Percentiles rank a stretch among this genome's conserved stretches.
phyloP scores from a whole-genome alignment of 2,329 filamentous ascomycete species.

The Diplodia mutila region DNA sequence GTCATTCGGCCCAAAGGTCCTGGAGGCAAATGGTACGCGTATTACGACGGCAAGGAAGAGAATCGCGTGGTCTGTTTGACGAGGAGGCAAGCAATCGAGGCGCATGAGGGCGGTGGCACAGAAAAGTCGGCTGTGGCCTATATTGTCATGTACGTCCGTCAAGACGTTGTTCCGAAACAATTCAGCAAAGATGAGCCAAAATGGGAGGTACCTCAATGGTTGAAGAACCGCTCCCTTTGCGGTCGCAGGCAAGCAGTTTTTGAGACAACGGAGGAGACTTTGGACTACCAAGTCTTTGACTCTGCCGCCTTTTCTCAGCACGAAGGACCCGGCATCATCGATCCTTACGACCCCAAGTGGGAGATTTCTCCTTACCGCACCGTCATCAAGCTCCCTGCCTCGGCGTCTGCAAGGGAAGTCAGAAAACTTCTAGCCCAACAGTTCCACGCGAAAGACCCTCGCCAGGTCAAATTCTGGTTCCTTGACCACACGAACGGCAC shows the following conservation, averaged over 20 bases:
- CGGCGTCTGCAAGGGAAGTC: constrained; percentile 8
- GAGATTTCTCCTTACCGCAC: constrained; percentile 1
- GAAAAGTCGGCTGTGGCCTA: constrained; percentile 52
- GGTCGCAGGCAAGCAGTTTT: not conserved
- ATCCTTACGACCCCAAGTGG: constrained; percentile 39
- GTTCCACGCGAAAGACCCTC: constrained; percentile 39
- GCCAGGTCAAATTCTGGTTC: constrained; percentile 48
- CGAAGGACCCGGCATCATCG: constrained; percentile 43
- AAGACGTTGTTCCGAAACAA: constrained; percentile 46
- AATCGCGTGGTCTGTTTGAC: constrained; percentile 62
- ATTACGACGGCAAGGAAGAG: constrained; percentile 57
- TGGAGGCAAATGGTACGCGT: constrained; percentile 62
- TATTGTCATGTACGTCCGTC: constrained; percentile 60
- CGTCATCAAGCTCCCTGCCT: constrained; percentile 9
- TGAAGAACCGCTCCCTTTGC: constrained; percentile 34
- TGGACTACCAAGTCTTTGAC: constrained; percentile 40
- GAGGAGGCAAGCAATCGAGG: constrained; percentile 56
- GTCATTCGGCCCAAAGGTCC: constrained; percentile 62
- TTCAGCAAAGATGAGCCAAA: constrained; percentile 49
- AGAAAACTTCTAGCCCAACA: not conserved
- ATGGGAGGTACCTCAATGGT: constrained; percentile 51
- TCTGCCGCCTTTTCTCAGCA: constrained; percentile 40
- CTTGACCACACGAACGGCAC: constrained; percentile 39
- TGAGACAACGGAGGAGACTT: constrained; percentile 20
- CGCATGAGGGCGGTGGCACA: constrained; percentile 51